Conservation (phyloP, 257 asterid genomes). For the Schizonepeta tenuifolia region DNA sequence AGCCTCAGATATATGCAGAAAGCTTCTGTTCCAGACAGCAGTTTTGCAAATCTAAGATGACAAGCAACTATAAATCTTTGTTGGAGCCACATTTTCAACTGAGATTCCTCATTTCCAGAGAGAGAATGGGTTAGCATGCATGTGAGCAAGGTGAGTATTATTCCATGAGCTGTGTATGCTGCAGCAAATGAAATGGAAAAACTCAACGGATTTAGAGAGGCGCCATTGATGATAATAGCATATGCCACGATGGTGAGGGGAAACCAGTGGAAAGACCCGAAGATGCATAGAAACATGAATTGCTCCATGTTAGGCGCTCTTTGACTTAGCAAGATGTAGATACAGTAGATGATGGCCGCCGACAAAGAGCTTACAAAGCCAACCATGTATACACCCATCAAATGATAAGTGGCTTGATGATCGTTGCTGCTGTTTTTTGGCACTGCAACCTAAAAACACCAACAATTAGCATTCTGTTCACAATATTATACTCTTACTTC, state of each 20-base stretch:
- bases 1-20: slow-evolving; percentile 75
- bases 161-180: slow-evolving; percentile 68
- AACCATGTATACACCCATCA: slow-evolving; percentile 63
- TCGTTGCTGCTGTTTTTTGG: slow-evolving; percentile 31
- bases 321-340: slow-evolving; percentile 41
- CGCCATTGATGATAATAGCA: slow-evolving; percentile 40
- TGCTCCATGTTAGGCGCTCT: slow-evolving; percentile 47
- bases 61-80: slow-evolving; percentile 60
- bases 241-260: slow-evolving; percentile 67
- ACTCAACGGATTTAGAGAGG: slow-evolving; percentile 40
- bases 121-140: slow-evolving; percentile 38
- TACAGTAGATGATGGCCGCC: slow-evolving; percentile 58
- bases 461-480: background rate
- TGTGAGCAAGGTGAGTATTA: slow-evolving; percentile 55
- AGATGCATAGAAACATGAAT: slow-evolving; percentile 58
- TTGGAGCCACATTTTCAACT: slow-evolving; percentile 55
- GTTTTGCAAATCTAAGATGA: slow-evolving; percentile 79
- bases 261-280: slow-evolving; percentile 84
- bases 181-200: slow-evolving; percentile 55
- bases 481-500: background rate
- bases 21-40: slow-evolving; percentile 90
- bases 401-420: slow-evolving; percentile 37
- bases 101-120: slow-evolving; percentile 39
- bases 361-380: slow-evolving; percentile 65
- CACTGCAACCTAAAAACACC: slow-evolving; percentile 38